Evolutionary conservation across 257 asterid genomes (phyloP).

Genomic region (Anisodus tanguticus): DNA sequence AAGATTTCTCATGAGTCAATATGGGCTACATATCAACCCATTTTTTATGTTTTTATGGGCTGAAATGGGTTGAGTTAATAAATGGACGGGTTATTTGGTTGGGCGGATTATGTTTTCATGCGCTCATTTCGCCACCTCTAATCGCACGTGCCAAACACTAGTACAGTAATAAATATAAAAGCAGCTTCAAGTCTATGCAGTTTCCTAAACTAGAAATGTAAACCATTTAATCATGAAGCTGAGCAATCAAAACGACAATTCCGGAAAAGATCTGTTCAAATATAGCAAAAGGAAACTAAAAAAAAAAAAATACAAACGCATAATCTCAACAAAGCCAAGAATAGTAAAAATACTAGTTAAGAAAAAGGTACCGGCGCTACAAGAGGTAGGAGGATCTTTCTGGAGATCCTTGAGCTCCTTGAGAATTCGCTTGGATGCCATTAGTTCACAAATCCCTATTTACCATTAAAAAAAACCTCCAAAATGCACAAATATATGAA

Average conservation of each 20-base stretch:
- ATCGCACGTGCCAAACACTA: no score
- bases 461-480: not conserved
- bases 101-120: no score
- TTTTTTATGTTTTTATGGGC: no score
- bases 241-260: not conserved
- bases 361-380: conserved; percentile 1
- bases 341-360: not conserved
- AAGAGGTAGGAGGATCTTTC: conserved; percentile 28
- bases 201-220: not conserved
- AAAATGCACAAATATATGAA: not conserved
- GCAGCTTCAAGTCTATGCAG: not conserved
- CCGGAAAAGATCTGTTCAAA: not conserved
- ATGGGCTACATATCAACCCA: no score
- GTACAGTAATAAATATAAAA: no score
- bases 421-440: conserved; percentile 25
- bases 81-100: no score
- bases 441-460: not conserved
- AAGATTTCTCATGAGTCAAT: no score
- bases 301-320: not conserved
- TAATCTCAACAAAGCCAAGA: not conserved
- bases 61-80: no score
- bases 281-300: not conserved
- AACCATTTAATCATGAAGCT: not conserved
- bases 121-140: no score
- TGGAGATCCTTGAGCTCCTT: not conserved